Percentiles rank a stretch among this genome's conserved stretches.
These are phyloP conservation scores for Endoconidiophora polonica DNA, from an alignment of 2,329 filamentous ascomycete species.

Conservation along the genomic window DNA sequence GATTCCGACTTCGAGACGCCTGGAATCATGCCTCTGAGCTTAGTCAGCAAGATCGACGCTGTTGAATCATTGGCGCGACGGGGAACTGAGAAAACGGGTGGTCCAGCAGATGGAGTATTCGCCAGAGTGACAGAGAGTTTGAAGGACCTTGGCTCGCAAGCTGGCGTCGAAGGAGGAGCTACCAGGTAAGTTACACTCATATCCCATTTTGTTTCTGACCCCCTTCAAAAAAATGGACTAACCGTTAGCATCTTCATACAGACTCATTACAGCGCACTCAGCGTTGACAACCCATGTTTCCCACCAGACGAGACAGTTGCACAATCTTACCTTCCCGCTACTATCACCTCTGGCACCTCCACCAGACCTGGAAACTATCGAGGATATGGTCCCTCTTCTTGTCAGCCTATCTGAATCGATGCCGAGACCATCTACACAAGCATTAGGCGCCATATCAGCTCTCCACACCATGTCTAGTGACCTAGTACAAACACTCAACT, in stretches of 20 bases:
- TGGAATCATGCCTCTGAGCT: slow-evolving; percentile 43
- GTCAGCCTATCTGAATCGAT: slow-evolving; percentile 47
- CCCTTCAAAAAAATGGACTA: neutral
- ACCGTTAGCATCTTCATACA: slow-evolving; percentile 20
- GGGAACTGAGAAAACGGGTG: slow-evolving; percentile 49
- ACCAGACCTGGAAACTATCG: slow-evolving; percentile 47
- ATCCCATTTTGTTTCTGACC: neutral
- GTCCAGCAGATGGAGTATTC: slow-evolving; percentile 48
- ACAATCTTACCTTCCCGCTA: slow-evolving; percentile 54
- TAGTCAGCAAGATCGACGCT: slow-evolving; percentile 54
- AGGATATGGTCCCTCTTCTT: slow-evolving; percentile 52
- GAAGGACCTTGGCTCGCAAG: slow-evolving; percentile 56
- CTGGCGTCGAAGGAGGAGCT: slow-evolving; percentile 53
- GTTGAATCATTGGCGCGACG: slow-evolving; percentile 53
- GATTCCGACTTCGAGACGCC: slow-evolving; percentile 53
- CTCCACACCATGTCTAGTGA: slow-evolving; percentile 57
- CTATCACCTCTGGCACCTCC: slow-evolving; percentile 51
- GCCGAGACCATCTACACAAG: slow-evolving; percentile 45
- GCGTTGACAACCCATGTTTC: slow-evolving; percentile 57
- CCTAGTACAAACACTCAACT: slow-evolving; percentile 63
- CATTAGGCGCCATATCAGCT: slow-evolving; percentile 48
- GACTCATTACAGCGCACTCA: slow-evolving; percentile 58
- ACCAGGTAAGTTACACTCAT: slow-evolving; percentile 38
- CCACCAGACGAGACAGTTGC: slow-evolving; percentile 59
- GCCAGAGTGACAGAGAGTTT: slow-evolving; percentile 51